Evolutionary conservation across 495 filamentous ascomycete genomes (phyloP), one percentile per base, ranked within the genome.

Genomic region (Oleoguttula mirabilis): DNA sequence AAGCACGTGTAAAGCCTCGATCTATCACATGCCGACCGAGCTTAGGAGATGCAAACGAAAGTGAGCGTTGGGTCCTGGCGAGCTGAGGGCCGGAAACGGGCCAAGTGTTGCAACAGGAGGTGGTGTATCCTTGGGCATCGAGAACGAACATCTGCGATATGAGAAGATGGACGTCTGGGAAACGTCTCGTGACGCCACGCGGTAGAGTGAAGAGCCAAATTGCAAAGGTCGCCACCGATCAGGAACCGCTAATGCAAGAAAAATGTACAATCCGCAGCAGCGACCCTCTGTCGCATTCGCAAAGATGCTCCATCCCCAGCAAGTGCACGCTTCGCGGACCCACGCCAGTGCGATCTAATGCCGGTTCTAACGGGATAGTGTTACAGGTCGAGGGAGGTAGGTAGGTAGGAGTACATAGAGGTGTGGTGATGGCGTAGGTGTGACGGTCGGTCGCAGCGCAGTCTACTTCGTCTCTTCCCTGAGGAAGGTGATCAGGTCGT

Each of bases 401-500:
- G 2, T 15, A 34, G 34, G 6, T 42, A 42, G 21, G 32, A 30
- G 38, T 48, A 48, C 45, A 48, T 40, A 12, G n/a, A 20, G 12
- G n/a, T n/a, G 15, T 37, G n/a, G 16, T 37, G 12, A 14, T 35
- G 19, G 10, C 7, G 12, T 35, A 35, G 16, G 8, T 35, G 19
- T 35, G 27, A 37, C 34, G 20, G 21, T 4, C 27, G 35, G 36
- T 41, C 17, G 44, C 10, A 15, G 39, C 1, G 32, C 5, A 10
- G 21, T 40, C 32, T 65, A 63, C 48, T 61, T 61, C 43, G 62
- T 65, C 56, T 63, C 62, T 21, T 63, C 55, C 24, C 54, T 41
- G 36, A 65, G 54, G 60, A 56, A 48, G 48, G 87, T 88, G 75
- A 96, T 93, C 55, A 99, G 75, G 70, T 99, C 92, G 68, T 96